phyloP scores from a whole-genome alignment of 2,329 filamentous ascomycete species.

The Plectosphaerella plurivora region DNA sequence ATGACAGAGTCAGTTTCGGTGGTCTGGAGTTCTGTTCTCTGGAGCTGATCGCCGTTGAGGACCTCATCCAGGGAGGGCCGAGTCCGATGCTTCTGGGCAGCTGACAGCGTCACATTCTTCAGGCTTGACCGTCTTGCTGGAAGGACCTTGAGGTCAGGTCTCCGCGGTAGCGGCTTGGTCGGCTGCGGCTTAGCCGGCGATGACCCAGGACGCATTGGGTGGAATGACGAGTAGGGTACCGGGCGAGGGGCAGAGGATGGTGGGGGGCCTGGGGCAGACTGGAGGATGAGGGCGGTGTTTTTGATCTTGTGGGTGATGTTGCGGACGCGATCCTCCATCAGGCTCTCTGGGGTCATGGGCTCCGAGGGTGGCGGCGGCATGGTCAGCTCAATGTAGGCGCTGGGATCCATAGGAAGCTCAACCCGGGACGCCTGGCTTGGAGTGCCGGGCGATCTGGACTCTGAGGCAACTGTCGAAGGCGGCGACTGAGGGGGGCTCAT shows the following conservation, averaged over 20 bases:
- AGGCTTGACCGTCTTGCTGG: constrained; percentile 1
- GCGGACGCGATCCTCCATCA: constrained; percentile 3
- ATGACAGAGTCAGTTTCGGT: not conserved
- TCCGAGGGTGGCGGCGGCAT: constrained; percentile 3
- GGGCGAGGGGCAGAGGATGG: not conserved
- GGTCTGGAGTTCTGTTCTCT: too few species aligned
- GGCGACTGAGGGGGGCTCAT: constrained; percentile 11
- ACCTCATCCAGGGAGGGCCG: constrained; percentile 5
- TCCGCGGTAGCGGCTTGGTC: not conserved
- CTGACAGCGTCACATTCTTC: not conserved
- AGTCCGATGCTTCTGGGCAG: not conserved
- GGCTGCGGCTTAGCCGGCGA: not conserved
- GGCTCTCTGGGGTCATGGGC: constrained; percentile 4
- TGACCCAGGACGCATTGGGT: not conserved
- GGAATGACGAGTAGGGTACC: not conserved
- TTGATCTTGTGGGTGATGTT: not conserved
- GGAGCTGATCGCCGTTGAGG: not conserved
- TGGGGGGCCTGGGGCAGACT: constrained; percentile 2
- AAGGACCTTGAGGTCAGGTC: constrained; percentile 6
- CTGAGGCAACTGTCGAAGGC: constrained; percentile 6
- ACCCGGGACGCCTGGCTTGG: constrained; percentile 1
- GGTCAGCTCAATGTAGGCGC: constrained; percentile 9
- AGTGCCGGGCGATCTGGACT: not conserved
- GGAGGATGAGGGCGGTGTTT: not conserved
- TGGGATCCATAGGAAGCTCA: constrained; percentile 1